Evolutionary conservation across 306 rosid genomes (phyloP).

Genomic region (Vigna reflexopilosa): DNA sequence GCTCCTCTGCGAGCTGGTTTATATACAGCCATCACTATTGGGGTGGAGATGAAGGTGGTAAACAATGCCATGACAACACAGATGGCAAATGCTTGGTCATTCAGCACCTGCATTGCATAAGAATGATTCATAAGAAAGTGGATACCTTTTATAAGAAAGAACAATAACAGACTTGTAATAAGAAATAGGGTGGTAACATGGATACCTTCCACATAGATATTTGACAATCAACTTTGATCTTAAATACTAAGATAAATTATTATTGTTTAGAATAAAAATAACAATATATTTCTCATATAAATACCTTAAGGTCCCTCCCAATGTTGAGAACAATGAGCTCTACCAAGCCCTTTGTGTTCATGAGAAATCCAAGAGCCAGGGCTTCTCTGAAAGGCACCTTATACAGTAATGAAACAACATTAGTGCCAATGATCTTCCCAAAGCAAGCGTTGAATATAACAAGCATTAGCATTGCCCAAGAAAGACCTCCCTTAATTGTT

Average conservation of each 20-base stretch:
- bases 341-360: constrained; percentile 83
- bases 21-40: constrained; percentile 67
- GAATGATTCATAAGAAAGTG: neutral
- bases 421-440: constrained; percentile 72
- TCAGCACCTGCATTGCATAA: constrained; percentile 59
- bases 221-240: no score
- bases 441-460: constrained; percentile 73
- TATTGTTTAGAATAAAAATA: no score
- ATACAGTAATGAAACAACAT: constrained; percentile 42
- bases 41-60: constrained; percentile 83
- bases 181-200: no score
- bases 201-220: no score
- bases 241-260: no score
- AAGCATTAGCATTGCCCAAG: constrained; percentile 66
- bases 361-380: constrained; percentile 72
- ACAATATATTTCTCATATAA: no score
- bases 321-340: constrained; percentile 87
- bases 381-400: constrained; percentile 68
- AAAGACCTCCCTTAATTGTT: constrained; percentile 64
- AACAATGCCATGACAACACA: constrained; percentile 76
- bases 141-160: neutral
- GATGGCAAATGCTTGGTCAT: constrained; percentile 77
- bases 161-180: neutral
- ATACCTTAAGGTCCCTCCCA: constrained; percentile 81
- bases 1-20: constrained; percentile 73